Evolutionary conservation across 2,329 filamentous ascomycete genomes (phyloP), one percentile per base, ranked within the genome.

Genomic region (Scedosporium dehoogii): DNA sequence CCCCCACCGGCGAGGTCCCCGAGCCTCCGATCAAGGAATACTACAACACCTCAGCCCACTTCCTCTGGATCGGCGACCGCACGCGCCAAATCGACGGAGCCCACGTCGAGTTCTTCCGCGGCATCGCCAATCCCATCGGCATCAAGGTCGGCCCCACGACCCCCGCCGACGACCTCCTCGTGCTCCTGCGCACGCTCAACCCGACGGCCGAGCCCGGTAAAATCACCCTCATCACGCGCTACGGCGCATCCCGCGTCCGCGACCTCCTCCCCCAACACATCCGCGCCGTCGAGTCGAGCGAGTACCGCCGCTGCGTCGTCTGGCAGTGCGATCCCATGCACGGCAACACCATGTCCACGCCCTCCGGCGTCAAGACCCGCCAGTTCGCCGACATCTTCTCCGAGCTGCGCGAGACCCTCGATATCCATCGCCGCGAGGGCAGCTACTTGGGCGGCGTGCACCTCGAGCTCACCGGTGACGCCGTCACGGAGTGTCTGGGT

Each of bases 301-400:
- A 87, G 74, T 86, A 85, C 74, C 73, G 74, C 57, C 74, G 79
- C 59, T 76, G 75, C 23, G 91, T 96, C 3, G 91, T 97, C 68
- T 97, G 93, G 93, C 94, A 97, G 77, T 97, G 93, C 76, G 94
- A 99, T 75, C 94, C 94, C 23, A 99, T 99, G 94, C 94, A 99
- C 76, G 94, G 94, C 65, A 89, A 89, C 75, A 88, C 85, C 44
- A 77, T 81, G 53, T 82, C 84, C 21, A 93, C 90, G 0, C 82
- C 85, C 0, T 78, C 83, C 0, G 92, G 92, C 27, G 85, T 97
- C 77, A 99, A 99, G 80, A 99, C 94, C 1, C 85, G 94, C 16
- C 88, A 89, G 62, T 99, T 99, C 80, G 85, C 84, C 65, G 89
- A 94, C 72, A 96, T 99, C 69, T 87, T 97, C 72, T 85, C 84